Percentiles rank a stretch among this genome's conserved stretches.
These are phyloP conservation scores for Calonectria multiphialidica DNA, from an alignment of 2,329 filamentous ascomycete genomes.

Conservation along the genomic window DNA sequence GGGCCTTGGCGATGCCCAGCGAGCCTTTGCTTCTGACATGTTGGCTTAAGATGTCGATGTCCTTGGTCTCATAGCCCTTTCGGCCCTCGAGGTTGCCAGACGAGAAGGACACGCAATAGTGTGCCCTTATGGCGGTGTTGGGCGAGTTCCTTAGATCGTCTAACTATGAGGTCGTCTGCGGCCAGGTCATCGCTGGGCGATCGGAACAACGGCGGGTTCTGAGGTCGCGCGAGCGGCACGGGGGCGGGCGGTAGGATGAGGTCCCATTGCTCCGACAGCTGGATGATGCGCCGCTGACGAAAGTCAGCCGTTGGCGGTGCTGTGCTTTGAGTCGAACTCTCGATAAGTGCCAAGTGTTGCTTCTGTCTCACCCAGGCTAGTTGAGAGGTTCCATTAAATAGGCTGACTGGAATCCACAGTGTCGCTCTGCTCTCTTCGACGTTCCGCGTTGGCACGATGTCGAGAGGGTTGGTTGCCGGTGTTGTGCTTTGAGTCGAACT, in stretches of 20 bases:
- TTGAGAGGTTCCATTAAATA: slow-evolving; percentile 52
- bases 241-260: slow-evolving; percentile 56
- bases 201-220: slow-evolving; percentile 56
- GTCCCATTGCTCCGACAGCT: slow-evolving; percentile 64
- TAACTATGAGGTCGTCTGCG: slow-evolving; percentile 67
- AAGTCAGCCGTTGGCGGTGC: slow-evolving; percentile 49
- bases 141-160: slow-evolving; percentile 52
- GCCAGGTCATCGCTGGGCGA: slow-evolving; percentile 62
- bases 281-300: slow-evolving; percentile 61
- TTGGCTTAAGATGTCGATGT: slow-evolving; percentile 63
- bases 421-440: slow-evolving; percentile 29
- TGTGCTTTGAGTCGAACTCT: no score
- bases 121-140: slow-evolving; percentile 53
- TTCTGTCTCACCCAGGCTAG: slow-evolving; percentile 34
- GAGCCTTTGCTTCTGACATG: slow-evolving; percentile 63
- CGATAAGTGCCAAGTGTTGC: not conserved
- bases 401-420: slow-evolving; percentile 47
- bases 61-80: slow-evolving; percentile 64
- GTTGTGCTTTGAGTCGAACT: slow-evolving; percentile 27
- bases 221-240: slow-evolving; percentile 55
- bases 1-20: slow-evolving; percentile 67
- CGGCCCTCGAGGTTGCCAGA: slow-evolving; percentile 56
- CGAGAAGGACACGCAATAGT: slow-evolving; percentile 54
- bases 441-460: slow-evolving; percentile 21
- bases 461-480: not conserved